Conservation (phyloP, 228 moss, liverwort and hornwort species). For the Sphagnum fallax region DNA sequence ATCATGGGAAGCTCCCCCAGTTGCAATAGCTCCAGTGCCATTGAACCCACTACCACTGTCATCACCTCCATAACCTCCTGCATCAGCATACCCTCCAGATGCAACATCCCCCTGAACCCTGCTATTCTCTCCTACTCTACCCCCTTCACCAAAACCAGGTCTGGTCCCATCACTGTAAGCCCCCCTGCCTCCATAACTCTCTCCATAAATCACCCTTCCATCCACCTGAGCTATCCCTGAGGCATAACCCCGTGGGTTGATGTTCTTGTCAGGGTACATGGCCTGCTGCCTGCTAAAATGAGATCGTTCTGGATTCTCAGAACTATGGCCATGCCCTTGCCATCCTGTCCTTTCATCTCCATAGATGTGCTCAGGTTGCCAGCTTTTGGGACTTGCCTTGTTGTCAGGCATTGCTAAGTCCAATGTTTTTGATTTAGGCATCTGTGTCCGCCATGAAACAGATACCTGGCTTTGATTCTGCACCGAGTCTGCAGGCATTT, state of each 20-base stretch:
- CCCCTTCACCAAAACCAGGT: no score
- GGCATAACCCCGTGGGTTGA: no score
- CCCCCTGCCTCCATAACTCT: conserved; percentile 12
- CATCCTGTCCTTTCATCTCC: conserved; percentile 10
- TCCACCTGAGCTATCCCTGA: no score
- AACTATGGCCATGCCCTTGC: no score
- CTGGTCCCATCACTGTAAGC: conserved; percentile 25
- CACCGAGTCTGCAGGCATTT: no score
- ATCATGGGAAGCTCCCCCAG: conserved; percentile 13
- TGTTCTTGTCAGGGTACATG: no score
- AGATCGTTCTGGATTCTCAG: no score
- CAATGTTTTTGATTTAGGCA: conserved; percentile 16
- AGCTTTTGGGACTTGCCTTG: conserved; percentile 59
- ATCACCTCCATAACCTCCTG: conserved; percentile 41
- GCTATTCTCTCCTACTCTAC: no score
- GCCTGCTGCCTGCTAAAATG: no score
- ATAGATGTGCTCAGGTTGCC: conserved; percentile 56
- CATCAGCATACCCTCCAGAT: conserved; percentile 35
- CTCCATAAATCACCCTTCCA: conserved; percentile 27
- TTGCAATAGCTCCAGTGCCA: conserved; percentile 20
- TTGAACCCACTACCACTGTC: conserved; percentile 23
- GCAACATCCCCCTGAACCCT: no score
- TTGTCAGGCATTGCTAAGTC: conserved; percentile 47
- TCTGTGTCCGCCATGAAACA: conserved; percentile 51
- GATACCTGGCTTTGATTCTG: no score